Evolutionary conservation across 2,329 filamentous ascomycete genomes (phyloP).

Genomic region (Fusarium sp.): DNA sequence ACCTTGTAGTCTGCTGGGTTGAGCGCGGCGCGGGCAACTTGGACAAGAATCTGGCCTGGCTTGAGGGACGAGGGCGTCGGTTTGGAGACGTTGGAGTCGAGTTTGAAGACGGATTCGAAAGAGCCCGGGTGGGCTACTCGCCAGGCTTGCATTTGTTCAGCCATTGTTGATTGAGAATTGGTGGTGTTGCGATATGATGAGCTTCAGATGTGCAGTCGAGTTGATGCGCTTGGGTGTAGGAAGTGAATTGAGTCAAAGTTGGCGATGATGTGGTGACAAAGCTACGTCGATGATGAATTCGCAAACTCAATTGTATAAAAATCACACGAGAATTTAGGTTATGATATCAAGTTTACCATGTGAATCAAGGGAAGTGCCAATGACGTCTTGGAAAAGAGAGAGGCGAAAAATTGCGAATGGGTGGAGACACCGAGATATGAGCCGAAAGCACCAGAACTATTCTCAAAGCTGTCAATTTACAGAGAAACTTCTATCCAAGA

Average conservation of each 20-base stretch:
- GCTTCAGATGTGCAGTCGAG: background rate
- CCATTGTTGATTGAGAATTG: constrained; percentile 3
- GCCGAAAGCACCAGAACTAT: constrained; percentile 4
- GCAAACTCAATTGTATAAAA: background rate
- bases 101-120: constrained; percentile 42
- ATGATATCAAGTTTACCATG: background rate
- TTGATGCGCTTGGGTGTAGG: background rate
- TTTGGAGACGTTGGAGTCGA: constrained; percentile 32
- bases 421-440: constrained; percentile 27
- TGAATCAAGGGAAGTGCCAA: constrained; percentile 3
- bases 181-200: background rate
- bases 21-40: constrained; percentile 57
- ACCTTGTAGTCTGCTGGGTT: constrained; percentile 66
- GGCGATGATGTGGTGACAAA: background rate
- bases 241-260: background rate
- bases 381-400: constrained; percentile 27
- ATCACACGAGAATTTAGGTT: background rate
- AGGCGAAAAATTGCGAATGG: constrained; percentile 1
- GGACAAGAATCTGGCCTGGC: constrained; percentile 55
- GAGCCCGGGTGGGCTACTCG: constrained; percentile 45
- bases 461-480: constrained; percentile 1
- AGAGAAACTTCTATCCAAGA: background rate
- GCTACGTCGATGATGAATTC: background rate
- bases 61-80: constrained; percentile 41
- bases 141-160: constrained; percentile 49